Evolutionary conservation across 2,329 filamentous ascomycete species (phyloP), one percentile per base, ranked within the genome.

Genomic region (Trichoderma oligosporum): DNA sequence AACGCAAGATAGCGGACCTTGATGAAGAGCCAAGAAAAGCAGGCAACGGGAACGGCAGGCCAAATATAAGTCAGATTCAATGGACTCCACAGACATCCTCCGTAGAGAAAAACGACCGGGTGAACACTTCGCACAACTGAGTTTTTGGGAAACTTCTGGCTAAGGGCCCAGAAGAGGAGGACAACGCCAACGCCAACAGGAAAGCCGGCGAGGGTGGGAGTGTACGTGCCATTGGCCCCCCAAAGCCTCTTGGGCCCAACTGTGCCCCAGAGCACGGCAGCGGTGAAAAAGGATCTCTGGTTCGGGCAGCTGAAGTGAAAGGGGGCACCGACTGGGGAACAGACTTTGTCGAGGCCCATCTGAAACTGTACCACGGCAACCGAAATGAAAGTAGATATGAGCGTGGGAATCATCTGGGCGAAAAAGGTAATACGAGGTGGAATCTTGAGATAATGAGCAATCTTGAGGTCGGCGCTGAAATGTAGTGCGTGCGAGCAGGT

Each of bases 1-100:
- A 80, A 75, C 2, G 65, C 72, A 24, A 78, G 70, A 63, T 74
- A 76, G 8, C 76, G 70, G 24, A 65, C 66, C 63, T 74, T 76
- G 59, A 78, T 64, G 62, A 73, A 81, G 27, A 79, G 68, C 76
- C 77, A 80, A 4, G 75, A 77, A 35, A 76, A 61, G 67, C 70
- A 78, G 6, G 74, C 77, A 14, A 80, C 70, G 4, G 75, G 76
- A 2, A 81, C 73, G 29, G 74, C 71, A 3, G 76, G 77, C 71
- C 73, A 76, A 31, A 74, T 65, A 63, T 79, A 82, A 12, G 70
- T 71, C 38, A 71, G 61, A 20, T 77, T 81, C 64, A 77, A 78
- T 0, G 73, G 76, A 0, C 73, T 70, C 70, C 73, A 76, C 35
- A 67, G 61, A 33, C 74, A 63, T 7, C 66, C 67, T 2, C 76